Conservation (phyloP, 495 filamentous ascomycete genomes). For the Ramalina peruviana region DNA sequence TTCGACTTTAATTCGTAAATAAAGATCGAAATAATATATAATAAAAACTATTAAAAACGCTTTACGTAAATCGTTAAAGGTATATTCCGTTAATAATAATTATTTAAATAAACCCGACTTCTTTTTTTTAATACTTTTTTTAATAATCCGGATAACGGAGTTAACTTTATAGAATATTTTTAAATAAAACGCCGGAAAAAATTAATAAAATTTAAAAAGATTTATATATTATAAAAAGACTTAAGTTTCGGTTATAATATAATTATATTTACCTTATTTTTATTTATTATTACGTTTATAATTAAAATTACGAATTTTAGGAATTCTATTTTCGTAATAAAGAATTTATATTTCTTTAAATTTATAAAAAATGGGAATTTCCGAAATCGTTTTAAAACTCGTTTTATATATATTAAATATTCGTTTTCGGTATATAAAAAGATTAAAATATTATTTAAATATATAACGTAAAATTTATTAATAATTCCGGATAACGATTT, state of each 20-base stretch:
- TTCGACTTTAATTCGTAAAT: not conserved
- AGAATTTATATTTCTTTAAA: not conserved
- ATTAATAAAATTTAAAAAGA: not conserved
- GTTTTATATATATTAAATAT: not conserved
- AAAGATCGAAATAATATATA: not conserved
- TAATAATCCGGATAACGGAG: not conserved
- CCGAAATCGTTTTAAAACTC: not conserved
- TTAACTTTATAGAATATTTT: conserved; percentile 1
- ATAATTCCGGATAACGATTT: not conserved
- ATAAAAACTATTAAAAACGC: not conserved
- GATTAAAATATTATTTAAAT: not conserved
- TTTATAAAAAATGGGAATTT: not conserved
- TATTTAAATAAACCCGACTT: not conserved
- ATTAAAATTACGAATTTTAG: not conserved
- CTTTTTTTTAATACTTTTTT: not conserved
- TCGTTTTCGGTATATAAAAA: not conserved
- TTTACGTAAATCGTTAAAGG: not conserved
- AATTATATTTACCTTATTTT: not conserved
- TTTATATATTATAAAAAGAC: not conserved
- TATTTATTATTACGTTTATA: not conserved
- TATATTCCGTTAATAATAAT: not conserved
- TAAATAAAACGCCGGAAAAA: conserved; percentile 1
- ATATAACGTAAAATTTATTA: not conserved
- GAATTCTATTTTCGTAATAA: not conserved
- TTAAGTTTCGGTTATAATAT: not conserved